Conservation (phyloP, 805 yeast genomes). For the Wickerhamiella occidentalis region DNA sequence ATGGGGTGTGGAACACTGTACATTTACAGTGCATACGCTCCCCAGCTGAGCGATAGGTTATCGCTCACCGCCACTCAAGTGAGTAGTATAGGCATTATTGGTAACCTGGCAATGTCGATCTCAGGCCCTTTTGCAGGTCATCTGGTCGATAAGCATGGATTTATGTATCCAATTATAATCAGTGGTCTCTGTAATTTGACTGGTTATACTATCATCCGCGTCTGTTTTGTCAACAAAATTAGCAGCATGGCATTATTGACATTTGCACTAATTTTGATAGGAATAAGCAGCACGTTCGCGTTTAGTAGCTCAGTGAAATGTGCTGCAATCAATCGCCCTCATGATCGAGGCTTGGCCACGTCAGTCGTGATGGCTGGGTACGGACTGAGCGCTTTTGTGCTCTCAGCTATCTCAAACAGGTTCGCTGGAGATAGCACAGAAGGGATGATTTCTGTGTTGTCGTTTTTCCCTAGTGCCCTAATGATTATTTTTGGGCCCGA, state of each 20-base stretch:
- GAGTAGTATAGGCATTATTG: constrained; percentile 52
- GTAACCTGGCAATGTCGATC: constrained; percentile 51
- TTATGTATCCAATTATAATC: constrained; percentile 37
- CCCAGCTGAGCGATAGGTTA: constrained; percentile 53
- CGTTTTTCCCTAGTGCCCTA: constrained; percentile 38
- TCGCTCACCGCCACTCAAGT: constrained; percentile 50
- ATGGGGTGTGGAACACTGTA: constrained; percentile 50
- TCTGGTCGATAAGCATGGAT: constrained; percentile 52
- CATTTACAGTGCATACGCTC: constrained; percentile 64
- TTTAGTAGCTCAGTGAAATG: constrained; percentile 58
- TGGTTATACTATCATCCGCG: constrained; percentile 47
- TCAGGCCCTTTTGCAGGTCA: constrained; percentile 59
- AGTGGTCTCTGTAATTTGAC: constrained; percentile 39
- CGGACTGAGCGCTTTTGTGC: constrained; percentile 62
- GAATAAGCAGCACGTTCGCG: constrained; percentile 56
- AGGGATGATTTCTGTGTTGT: constrained; percentile 37
- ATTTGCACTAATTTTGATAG: constrained; percentile 42
- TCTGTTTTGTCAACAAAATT: constrained; percentile 35
- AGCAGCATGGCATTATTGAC: constrained; percentile 32
- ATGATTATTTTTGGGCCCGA: constrained; percentile 27
- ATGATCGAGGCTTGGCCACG: constrained; percentile 59
- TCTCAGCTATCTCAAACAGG: constrained; percentile 42
- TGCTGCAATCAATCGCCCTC: constrained; percentile 58
- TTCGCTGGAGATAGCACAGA: constrained; percentile 43
- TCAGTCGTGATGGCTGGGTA: constrained; percentile 62